Base-by-base conservation (phyloP, 139 green algal genomes). In the Chlorokybus atmophyticus region DNA sequence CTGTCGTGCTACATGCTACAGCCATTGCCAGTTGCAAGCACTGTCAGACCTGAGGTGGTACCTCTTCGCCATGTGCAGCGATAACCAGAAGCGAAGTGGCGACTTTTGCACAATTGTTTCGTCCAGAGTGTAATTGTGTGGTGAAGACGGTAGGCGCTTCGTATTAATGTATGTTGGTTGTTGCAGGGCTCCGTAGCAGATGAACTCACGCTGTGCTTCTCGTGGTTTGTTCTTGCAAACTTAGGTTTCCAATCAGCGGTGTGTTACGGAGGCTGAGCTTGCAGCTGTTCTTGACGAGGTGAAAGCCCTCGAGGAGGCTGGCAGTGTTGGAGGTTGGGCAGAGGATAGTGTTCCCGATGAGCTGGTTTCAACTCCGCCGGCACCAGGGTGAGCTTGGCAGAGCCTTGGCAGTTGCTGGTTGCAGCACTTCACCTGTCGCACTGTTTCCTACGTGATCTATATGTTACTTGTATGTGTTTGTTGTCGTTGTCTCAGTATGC, bases 241-340 rank as follows among this genome's bases (percentile, higher is more conserved):
- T n/a, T n/a, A 52, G 44, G 57, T 74, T 40, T 57, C 65, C 32
- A 70, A 81, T 47, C 51, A 47, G 10, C 62, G 49, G 3, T 49
- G 31, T 29, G 26, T 32, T 32, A 73, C 50, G 4, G 69, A 74
- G 53, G 66, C 55, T 28, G 40, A 64, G 29, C 41, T 77, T 24
- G n/a, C 25, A 29, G 50, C 8, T 19, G 80, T 87, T 29, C 44
- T 88, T 32, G 48, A 63, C 30, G 39, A 55, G 0, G 83, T 90
- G 10, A 30, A 59, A 19, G 68, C 53, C 4, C 31, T 50, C 4
- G 80, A 87, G 61, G 54, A 0, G 32, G 30, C 2, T 30, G 60
- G 70, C n/a, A 4, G 8, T 10, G 47, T 71, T 10, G 26, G n/a
- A 19, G 41, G 41, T 1, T 71, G 63, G 63, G 10, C 51, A 8